A percentile compares a stretch with the other conserved stretches of the same genome.
phyloP scores from a whole-genome alignment of 75 land plant species.

The Pinus tabuliformis region DNA sequence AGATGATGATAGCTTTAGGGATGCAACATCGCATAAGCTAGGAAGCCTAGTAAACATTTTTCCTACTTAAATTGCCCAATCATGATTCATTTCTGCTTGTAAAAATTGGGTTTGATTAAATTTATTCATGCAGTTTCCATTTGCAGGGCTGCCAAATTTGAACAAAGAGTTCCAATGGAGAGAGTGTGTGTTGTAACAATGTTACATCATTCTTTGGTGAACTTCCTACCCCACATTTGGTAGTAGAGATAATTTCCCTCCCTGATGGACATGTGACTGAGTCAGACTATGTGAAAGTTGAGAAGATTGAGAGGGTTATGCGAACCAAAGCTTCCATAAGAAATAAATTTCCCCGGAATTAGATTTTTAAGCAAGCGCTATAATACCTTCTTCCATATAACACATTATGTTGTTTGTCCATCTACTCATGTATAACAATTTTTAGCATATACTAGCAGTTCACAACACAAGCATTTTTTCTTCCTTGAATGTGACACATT shows the following conservation, averaged over 20 bases:
- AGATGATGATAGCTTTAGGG: slow-evolving; percentile 87
- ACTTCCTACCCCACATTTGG: slow-evolving; percentile 93
- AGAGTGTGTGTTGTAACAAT: slow-evolving; percentile 93
- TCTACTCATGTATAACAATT: too few relatives aligned
- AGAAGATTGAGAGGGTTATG: slow-evolving; percentile 82
- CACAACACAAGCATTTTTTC: too few relatives aligned
- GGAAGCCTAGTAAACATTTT: not conserved
- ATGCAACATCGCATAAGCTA: slow-evolving; percentile 90
- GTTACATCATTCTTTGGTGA: slow-evolving; percentile 97
- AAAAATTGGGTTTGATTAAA: not conserved
- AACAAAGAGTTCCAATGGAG: slow-evolving; percentile 94
- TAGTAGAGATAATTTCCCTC: slow-evolving; percentile 81
- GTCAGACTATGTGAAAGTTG: slow-evolving; percentile 84
- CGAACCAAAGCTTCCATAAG: slow-evolving; percentile 70
- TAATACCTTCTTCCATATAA: too few relatives aligned
- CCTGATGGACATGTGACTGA: slow-evolving; percentile 85
- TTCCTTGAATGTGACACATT: slow-evolving; percentile 49
- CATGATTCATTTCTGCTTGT: not conserved
- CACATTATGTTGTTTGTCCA: too few relatives aligned
- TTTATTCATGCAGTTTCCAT: not conserved
- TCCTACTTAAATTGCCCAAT: not conserved
- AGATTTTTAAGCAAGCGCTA: too few relatives aligned
- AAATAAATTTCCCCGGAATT: not conserved
- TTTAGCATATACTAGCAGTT: too few relatives aligned
- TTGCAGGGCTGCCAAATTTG: slow-evolving; percentile 92